Evolutionary conservation across 169 alveolate genomes (phyloP), one percentile per base, ranked within the genome.

Genomic region (Cryptosporidium ryanae): DNA sequence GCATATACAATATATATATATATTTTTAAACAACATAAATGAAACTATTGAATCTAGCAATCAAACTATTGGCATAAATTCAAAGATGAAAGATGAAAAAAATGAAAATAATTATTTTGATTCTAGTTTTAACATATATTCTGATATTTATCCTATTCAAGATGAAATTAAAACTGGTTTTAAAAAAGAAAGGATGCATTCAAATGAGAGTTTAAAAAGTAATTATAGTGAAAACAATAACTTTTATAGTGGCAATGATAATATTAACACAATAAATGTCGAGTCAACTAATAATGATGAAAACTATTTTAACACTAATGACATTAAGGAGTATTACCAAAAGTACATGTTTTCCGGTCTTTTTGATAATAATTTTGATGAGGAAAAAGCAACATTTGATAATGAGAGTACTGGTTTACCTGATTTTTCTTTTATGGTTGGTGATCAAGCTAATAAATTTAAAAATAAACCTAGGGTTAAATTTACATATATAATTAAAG

Each of bases 401-500:
- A 68, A 23, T 55, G 83, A 68, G 8, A 13, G 17, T 10, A n/a
- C 27, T 49, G 87, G 71, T 13, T 43, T 76, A 61, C 87, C 87
- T 25, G 64, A 59, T 21, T 76, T 76, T 46, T 76, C 76, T 13
- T 76, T 76, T 46, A 32, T 25, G n/a, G 49, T 32, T 15, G 54
- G 23, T 0, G 5, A 52, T 13, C 8, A 21, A 27, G 21, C 23
- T 54, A 17, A n/a, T 2, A 25, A 57, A 18, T 6, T 38, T 38
- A 34, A 1, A 2, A 71, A 21, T 18, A 76, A 23, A 5, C 87
- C 87, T 1, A 76, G 21, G 15, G 23, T 55, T 10, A 55, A 34
- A 43, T 15, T 76, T 7, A 76, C 87, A 8, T 65, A 61, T 76
- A 76, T 76, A 12, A 59, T 76, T 29, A 76, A 61, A 61, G 87